Percentiles rank a stretch among this genome's conserved stretches.
phyloP scores from a whole-genome alignment of 2,329 filamentous ascomycete genomes.

The Didymella sp. region DNA sequence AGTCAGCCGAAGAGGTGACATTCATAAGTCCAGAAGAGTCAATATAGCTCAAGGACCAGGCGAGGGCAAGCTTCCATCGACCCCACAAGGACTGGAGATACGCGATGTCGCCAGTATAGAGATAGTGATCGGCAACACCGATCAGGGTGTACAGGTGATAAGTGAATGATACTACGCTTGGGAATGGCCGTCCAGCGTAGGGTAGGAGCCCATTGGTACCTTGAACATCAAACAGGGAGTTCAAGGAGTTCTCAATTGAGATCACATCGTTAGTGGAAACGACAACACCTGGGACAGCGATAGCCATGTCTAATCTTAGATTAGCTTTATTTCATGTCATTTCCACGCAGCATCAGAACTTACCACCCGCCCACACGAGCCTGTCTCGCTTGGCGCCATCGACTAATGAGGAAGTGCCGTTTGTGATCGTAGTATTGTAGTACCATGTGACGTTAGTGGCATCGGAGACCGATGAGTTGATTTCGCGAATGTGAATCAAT shows the following conservation, averaged over 20 bases:
- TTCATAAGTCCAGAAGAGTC: slow-evolving; percentile 56
- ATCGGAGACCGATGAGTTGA: slow-evolving; percentile 40
- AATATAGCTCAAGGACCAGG: slow-evolving; percentile 53
- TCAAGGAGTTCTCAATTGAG: slow-evolving; percentile 59
- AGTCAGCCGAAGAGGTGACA: slow-evolving; percentile 55
- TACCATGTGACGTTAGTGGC: slow-evolving; percentile 50
- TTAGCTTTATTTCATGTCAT: neutral
- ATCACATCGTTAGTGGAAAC: slow-evolving; percentile 63
- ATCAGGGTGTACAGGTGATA: slow-evolving; percentile 63
- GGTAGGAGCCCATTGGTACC: slow-evolving; percentile 56
- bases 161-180: slow-evolving; percentile 55
- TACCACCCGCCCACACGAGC: slow-evolving; percentile 64
- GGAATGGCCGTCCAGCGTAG: slow-evolving; percentile 59
- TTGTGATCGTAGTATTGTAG: slow-evolving; percentile 52
- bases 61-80: slow-evolving; percentile 53
- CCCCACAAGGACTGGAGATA: slow-evolving; percentile 55
- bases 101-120: slow-evolving; percentile 51
- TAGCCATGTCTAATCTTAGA: slow-evolving; percentile 59
- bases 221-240: slow-evolving; percentile 58
- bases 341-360: neutral
- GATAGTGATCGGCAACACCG: slow-evolving; percentile 55
- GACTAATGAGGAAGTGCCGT: slow-evolving; percentile 48
- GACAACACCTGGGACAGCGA: slow-evolving; percentile 62
- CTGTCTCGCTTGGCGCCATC: slow-evolving; percentile 68
- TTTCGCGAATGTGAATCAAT: slow-evolving; percentile 42